Evolutionary conservation across 2,329 filamentous ascomycete species (phyloP).

Genomic region (Dactylonectria estremocensis): DNA sequence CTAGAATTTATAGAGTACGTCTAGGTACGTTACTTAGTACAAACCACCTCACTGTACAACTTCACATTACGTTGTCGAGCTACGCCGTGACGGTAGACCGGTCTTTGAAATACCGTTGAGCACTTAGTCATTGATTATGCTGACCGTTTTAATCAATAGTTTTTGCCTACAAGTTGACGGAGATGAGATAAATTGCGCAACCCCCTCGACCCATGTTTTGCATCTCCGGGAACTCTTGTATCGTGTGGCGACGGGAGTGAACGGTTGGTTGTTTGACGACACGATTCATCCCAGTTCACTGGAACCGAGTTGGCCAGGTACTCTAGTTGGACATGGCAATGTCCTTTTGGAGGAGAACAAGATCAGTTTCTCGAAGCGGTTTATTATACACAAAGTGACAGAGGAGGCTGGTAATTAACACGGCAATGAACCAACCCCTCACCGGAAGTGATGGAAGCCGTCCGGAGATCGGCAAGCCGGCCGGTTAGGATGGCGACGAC

Average conservation of each 20-base stretch:
- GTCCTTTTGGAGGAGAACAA: background rate
- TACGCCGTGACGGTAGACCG: no score
- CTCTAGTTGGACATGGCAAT: background rate
- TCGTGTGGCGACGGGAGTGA: background rate
- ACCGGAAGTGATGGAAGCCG: background rate
- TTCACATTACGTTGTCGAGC: no score
- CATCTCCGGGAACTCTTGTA: background rate
- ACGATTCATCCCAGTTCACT: background rate
- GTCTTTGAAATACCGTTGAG: no score
- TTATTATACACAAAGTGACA: background rate
- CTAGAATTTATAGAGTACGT: no score
- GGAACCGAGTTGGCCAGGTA: background rate
- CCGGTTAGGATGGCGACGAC: constrained; percentile 15
- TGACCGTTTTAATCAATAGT: no score
- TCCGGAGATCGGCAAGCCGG: background rate
- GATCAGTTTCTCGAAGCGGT: background rate
- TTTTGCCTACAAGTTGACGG: no score
- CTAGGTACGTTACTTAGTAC: no score
- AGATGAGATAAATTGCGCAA: background rate
- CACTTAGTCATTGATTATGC: no score
- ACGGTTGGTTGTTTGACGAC: background rate
- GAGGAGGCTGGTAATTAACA: background rate
- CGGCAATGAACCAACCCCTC: background rate
- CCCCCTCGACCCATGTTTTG: background rate
- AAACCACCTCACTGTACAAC: no score